phyloP scores from a whole-genome alignment of 2,329 filamentous ascomycete species.

The Hyphodiscus sp. region DNA sequence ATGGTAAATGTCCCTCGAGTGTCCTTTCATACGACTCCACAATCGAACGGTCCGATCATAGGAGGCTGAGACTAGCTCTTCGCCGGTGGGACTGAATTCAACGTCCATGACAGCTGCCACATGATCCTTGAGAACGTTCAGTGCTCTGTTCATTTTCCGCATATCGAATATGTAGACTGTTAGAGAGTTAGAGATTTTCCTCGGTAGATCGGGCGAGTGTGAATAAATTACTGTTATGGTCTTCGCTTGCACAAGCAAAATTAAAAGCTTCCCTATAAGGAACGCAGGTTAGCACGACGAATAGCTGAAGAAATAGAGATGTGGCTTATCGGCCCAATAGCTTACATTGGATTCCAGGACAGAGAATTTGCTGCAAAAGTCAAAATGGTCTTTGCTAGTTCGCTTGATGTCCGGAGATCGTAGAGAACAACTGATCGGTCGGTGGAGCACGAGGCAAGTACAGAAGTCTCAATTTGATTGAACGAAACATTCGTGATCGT shows the following conservation, averaged over 20 bases:
- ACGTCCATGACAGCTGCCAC: conserved; percentile 93
- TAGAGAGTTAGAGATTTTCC: too few species aligned
- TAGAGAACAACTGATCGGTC: conserved; percentile 87
- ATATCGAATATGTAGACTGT: conserved; percentile 69
- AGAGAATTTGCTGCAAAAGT: conserved; percentile 73
- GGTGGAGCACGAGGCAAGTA: conserved; percentile 77
- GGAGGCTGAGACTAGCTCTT: conserved; percentile 86
- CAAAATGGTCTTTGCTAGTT: background rate
- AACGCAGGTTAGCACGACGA: too few species aligned
- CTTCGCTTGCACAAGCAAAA: conserved; percentile 87
- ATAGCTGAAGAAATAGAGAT: too few species aligned
- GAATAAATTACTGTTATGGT: conserved; percentile 41
- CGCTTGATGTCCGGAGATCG: conserved; percentile 7
- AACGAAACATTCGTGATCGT: conserved; percentile 86
- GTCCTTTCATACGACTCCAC: conserved; percentile 74
- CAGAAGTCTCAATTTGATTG: conserved; percentile 89
- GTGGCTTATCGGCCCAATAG: too few species aligned
- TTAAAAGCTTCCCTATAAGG: conserved; percentile 68
- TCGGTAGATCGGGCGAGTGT: background rate
- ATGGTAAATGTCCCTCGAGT: conserved; percentile 90
- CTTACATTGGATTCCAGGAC: conserved; percentile 81
- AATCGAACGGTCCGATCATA: conserved; percentile 83
- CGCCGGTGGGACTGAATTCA: conserved; percentile 88
- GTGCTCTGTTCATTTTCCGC: conserved; percentile 77
- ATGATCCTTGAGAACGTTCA: conserved; percentile 87